Evolutionary conservation across 1,284 basidiomycete genomes (phyloP).

Genomic region (Irpex sp.): DNA sequence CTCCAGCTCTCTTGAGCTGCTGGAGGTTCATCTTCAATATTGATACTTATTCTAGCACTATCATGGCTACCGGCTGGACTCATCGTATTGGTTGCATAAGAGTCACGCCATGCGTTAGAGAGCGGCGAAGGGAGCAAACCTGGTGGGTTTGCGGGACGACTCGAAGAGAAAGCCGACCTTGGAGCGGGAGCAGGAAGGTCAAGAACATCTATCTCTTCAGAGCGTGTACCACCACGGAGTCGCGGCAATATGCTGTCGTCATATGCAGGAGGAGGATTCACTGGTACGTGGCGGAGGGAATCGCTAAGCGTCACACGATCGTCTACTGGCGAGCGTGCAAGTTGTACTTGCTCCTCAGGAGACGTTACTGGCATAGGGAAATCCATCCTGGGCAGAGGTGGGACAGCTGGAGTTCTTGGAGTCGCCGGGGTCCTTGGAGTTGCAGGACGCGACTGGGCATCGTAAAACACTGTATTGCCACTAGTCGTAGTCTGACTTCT

Average conservation of each 20-base stretch:
- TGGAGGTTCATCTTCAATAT: constrained; percentile 65
- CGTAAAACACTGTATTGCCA: constrained; percentile 55
- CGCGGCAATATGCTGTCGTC: constrained; percentile 18
- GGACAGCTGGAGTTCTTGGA: constrained; percentile 9
- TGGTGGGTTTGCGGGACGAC: constrained; percentile 39
- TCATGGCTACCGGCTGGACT: constrained; percentile 17
- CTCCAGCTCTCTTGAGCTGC: constrained; percentile 53
- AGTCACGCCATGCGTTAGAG: constrained; percentile 40
- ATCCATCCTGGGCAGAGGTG: constrained; percentile 11
- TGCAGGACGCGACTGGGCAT: constrained; percentile 49
- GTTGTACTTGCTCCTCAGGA: constrained; percentile 14
- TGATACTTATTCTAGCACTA: constrained; percentile 40
- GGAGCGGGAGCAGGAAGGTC: constrained; percentile 59
- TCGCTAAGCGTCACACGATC: constrained; percentile 1
- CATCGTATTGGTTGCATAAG: constrained; percentile 19
- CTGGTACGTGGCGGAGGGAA: constrained; percentile 22
- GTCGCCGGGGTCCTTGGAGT: constrained; percentile 34
- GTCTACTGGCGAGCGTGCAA: constrained; percentile 30
- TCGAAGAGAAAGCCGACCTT: constrained; percentile 44
- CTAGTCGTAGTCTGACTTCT: constrained; percentile 41
- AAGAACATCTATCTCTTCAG: constrained; percentile 42
- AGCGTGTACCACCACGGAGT: constrained; percentile 19
- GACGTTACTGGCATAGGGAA: constrained; percentile 26
- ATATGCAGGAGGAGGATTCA: constrained; percentile 34
- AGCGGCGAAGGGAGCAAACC: constrained; percentile 39